Conservation (phyloP, 805 yeast genomes). For the Tetrapisispora fleetii region DNA sequence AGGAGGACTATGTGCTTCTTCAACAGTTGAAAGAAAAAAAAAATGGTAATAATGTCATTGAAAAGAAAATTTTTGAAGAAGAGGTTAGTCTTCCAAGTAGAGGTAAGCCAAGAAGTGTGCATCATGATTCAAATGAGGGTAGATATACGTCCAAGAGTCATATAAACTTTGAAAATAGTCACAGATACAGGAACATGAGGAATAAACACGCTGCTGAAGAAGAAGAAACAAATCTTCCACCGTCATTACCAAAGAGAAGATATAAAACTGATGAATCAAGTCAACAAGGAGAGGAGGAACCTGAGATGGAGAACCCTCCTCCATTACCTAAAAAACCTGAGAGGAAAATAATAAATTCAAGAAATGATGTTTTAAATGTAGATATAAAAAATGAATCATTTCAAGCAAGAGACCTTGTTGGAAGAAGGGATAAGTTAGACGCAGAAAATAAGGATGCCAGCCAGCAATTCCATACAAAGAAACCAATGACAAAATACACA, state of each 20-base stretch:
- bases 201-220: neutral
- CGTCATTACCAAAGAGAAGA: conserved; percentile 2
- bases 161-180: neutral
- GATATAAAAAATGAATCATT: neutral
- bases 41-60: neutral
- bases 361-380: neutral
- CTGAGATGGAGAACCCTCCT: conserved; percentile 5
- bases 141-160: neutral
- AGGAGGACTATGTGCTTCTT: conserved; percentile 23
- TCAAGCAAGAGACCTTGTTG: neutral
- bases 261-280: neutral
- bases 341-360: neutral
- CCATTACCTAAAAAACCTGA: conserved; percentile 5
- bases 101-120: conserved; percentile 16
- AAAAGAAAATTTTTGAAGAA: neutral
- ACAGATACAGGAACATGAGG: neutral
- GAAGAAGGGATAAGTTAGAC: neutral
- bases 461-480: neutral
- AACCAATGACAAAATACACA: neutral
- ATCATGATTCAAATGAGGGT: neutral
- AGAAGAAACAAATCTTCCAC: neutral
- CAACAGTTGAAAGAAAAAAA: conserved; percentile 12
- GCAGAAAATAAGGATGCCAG: neutral
- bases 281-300: neutral
- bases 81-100: conserved; percentile 13